Percentiles rank a stretch among this genome's conserved stretches.
These are phyloP conservation scores for Cylindrotheca closterium DNA, from an alignment of 108 stramenopile species.

Conservation along the genomic window DNA sequence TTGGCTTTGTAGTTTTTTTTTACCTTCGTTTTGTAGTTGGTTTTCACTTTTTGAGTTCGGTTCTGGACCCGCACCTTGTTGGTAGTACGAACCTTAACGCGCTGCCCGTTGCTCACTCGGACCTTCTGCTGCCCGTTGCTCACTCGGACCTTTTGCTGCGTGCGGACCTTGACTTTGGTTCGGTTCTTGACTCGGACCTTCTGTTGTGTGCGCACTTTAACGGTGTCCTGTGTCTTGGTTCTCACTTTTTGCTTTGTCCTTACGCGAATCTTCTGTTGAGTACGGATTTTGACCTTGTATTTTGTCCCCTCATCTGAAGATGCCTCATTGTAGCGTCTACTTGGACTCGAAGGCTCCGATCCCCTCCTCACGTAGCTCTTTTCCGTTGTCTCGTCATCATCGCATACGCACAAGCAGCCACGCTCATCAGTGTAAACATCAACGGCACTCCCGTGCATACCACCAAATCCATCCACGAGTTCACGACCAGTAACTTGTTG, in stretches of 20 bases:
- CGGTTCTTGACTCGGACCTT: no score
- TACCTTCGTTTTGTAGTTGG: neutral
- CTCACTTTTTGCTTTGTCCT: neutral
- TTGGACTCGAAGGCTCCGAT: no score
- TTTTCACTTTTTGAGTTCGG: neutral
- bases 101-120: neutral
- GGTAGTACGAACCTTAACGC: neutral
- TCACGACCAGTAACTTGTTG: neutral
- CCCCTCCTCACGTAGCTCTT: no score
- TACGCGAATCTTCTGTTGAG: no score
- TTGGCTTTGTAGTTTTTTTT: neutral
- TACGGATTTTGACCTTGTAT: no score
- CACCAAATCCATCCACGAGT: neutral
- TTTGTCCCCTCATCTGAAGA: no score
- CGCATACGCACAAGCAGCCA: neutral
- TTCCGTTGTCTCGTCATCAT: neutral
- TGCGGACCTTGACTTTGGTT: no score
- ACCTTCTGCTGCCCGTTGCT: no score
- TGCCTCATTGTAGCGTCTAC: no score
- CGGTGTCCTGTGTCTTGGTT: neutral
- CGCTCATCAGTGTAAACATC: neutral
- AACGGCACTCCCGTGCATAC: no score
- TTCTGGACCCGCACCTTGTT: neutral
- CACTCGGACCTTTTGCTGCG: no score
- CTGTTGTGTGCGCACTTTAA: no score